A percentile compares a stretch with the other conserved stretches of the same genome.
Evolutionary conservation across 345 rosid species (phyloP).

Genomic region (Pelargonium nanum): DNA sequence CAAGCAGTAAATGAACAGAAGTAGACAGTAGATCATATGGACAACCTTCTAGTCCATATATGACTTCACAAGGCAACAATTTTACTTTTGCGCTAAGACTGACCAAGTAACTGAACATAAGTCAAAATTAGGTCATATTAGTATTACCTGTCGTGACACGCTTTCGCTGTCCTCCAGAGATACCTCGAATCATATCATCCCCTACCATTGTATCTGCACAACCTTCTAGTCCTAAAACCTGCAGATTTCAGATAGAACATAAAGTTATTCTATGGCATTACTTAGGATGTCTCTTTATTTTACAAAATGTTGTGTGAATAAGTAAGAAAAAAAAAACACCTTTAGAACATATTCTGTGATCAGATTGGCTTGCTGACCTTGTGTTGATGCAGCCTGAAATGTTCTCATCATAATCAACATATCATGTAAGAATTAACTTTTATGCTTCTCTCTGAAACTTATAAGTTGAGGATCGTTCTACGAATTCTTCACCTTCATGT

Average conservation of each 20-base stretch:
- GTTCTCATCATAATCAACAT: not conserved
- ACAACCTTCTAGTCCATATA: conserved; percentile 28
- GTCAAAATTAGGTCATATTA: too few species aligned
- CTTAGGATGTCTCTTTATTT: not conserved
- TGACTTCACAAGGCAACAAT: too few species aligned
- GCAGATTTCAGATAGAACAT: not conserved
- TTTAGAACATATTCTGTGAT: conserved; percentile 46
- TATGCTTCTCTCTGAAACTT: too few species aligned
- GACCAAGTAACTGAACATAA: not conserved
- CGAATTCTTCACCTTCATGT: conserved; percentile 27
- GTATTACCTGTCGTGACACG: conserved; percentile 79
- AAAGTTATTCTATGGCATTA: not conserved
- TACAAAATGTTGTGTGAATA: not conserved
- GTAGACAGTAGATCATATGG: too few species aligned
- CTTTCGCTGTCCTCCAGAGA: conserved; percentile 79
- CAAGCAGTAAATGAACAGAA: too few species aligned
- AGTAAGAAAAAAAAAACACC: conserved; percentile 20
- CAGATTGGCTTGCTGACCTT: conserved; percentile 38
- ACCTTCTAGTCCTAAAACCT: conserved; percentile 32
- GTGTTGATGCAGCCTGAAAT: conserved; percentile 35
- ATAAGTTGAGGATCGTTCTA: too few species aligned
- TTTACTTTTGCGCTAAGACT: too few species aligned
- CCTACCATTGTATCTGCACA: conserved; percentile 75
- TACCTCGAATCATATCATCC: conserved; percentile 61
- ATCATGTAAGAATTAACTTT: too few species aligned